Conservation (phyloP, 2,329 filamentous ascomycete species). For the Fusarium luffae region DNA sequence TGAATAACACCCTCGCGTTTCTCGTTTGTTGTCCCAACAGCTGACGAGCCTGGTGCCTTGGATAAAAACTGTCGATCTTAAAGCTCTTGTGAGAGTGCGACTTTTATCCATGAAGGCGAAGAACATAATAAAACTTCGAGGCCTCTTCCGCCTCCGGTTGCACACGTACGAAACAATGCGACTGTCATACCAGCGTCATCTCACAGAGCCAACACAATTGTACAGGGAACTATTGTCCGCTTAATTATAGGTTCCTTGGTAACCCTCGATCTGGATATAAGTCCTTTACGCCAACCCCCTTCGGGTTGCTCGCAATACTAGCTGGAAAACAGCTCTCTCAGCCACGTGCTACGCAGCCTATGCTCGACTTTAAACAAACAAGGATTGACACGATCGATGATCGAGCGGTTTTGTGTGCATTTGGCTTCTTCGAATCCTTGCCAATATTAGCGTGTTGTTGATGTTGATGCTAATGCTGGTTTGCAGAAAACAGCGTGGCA, state of each 20-base stretch:
- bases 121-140: constrained; percentile 22
- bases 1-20: not conserved
- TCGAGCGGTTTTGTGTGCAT: constrained; percentile 13
- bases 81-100: not conserved
- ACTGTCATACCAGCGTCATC: constrained; percentile 42
- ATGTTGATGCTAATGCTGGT: constrained; percentile 15
- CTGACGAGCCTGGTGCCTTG: not conserved
- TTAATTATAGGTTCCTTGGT: not conserved
- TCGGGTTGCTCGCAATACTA: constrained; percentile 2
- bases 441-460: constrained; percentile 13
- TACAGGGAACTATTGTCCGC: constrained; percentile 7
- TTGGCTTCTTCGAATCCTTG: not conserved
- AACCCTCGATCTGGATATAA: not conserved
- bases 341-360: constrained; percentile 19
- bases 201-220: constrained; percentile 9
- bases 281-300: constrained; percentile 5
- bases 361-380: constrained; percentile 3
- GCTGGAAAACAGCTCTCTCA: constrained; percentile 10
- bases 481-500: constrained; percentile 31
- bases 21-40: constrained; percentile 1
- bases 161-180: constrained; percentile 26
- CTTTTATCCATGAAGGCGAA: not conserved
- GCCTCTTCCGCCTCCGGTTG: constrained; percentile 1
- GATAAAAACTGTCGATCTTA: constrained; percentile 1
- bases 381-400: constrained; percentile 25